Conservation (phyloP, 495 filamentous ascomycete species). For the Lepraria neglecta region DNA sequence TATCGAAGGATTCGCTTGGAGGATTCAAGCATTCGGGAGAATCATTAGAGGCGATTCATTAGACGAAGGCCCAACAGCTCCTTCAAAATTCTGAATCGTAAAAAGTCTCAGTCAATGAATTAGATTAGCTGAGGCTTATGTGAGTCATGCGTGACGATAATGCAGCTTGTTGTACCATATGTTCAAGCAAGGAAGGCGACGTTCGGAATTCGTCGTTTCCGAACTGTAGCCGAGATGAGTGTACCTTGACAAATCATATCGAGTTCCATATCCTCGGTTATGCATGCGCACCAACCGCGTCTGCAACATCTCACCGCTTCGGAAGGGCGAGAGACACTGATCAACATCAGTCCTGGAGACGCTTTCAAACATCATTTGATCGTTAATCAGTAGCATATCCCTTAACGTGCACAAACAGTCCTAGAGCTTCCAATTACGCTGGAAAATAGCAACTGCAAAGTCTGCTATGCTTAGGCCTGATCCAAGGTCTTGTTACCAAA, state of each 20-base stretch:
- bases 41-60: neutral
- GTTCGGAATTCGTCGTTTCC: neutral
- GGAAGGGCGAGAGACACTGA: too few species aligned
- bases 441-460: too few species aligned
- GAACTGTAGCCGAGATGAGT: neutral
- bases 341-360: too few species aligned
- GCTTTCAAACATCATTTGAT: too few species aligned
- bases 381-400: too few species aligned
- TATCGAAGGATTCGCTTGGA: neutral
- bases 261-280: neutral
- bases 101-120: neutral
- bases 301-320: too few species aligned
- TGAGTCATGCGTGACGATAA: too few species aligned
- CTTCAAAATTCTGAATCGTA: neutral
- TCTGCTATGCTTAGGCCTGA: too few species aligned
- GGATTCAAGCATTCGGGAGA: neutral
- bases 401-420: too few species aligned
- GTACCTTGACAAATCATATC: neutral
- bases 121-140: neutral
- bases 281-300: neutral
- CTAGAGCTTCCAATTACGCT: too few species aligned
- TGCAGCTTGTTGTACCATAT: neutral
- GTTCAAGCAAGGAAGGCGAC: neutral
- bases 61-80: neutral
- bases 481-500: too few species aligned